These are phyloP conservation scores for Malus hybrid DNA, from an alignment of 331 rosid species.

Conservation along the genomic window DNA sequence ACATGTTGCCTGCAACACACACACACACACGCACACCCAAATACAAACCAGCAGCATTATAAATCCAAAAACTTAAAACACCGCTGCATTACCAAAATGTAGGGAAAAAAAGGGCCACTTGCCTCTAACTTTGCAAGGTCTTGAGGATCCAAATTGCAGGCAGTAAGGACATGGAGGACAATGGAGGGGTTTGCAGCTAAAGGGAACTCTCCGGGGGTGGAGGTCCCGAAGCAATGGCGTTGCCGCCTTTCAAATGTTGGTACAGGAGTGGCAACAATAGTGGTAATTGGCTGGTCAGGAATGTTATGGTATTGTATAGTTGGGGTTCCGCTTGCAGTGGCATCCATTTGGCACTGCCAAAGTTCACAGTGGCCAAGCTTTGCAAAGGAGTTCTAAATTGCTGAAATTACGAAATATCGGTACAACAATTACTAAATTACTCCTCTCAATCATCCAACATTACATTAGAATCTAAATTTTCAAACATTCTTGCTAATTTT, in stretches of 20 bases:
- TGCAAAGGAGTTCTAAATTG: conserved; percentile 47
- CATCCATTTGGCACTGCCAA: conserved; percentile 97
- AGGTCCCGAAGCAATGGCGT: conserved; percentile 85
- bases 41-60: conserved; percentile 34
- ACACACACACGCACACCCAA: conserved; percentile 17
- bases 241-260: conserved; percentile 67
- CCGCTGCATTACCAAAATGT: neutral
- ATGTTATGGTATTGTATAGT: conserved; percentile 81
- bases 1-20: conserved; percentile 84
- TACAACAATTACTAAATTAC: conserved; percentile 43
- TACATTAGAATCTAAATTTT: conserved; percentile 7
- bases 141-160: conserved; percentile 83
- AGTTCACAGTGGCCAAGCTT: conserved; percentile 73
- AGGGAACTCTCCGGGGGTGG: conserved; percentile 92
- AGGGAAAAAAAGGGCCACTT: conserved; percentile 33
- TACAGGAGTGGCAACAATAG: conserved; percentile 51
- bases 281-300: conserved; percentile 75
- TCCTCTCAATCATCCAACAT: conserved; percentile 18
- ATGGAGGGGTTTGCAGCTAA: conserved; percentile 87
- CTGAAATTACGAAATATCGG: conserved; percentile 53
- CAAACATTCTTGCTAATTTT: neutral
- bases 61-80: conserved; percentile 20
- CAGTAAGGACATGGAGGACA: conserved; percentile 89
- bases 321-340: conserved; percentile 88
- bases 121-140: conserved; percentile 98